A percentile compares a stretch with the other conserved stretches of the same genome.
phyloP scores from a whole-genome alignment of 768 basidiomycete species.

The Termitomyces sp. region DNA sequence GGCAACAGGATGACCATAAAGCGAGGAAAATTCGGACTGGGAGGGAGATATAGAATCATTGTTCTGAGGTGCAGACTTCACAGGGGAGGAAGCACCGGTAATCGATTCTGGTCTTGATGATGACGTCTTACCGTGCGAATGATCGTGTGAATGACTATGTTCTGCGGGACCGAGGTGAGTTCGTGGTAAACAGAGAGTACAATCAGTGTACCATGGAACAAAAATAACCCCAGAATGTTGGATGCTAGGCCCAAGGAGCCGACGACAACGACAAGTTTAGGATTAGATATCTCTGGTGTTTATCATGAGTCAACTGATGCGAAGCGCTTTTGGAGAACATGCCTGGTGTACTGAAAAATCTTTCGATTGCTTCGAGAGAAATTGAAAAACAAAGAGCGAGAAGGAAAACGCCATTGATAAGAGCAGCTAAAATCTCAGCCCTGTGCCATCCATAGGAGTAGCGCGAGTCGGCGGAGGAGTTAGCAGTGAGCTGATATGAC shows the following conservation, averaged over 20 bases:
- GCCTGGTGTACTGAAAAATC: conserved; percentile 87
- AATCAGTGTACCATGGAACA: conserved; percentile 81
- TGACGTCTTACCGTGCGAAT: conserved; percentile 37
- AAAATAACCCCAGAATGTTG: conserved; percentile 87
- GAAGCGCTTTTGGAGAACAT: conserved; percentile 13
- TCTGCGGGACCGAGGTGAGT: conserved; percentile 30
- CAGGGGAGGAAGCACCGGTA: conserved; percentile 23
- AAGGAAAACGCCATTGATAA: conserved; percentile 95
- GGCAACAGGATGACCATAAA: conserved; percentile 71
- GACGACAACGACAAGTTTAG: conserved; percentile 83
- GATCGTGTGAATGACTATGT: conserved; percentile 62
- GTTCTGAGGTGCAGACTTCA: conserved; percentile 16
- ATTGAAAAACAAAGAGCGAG: conserved; percentile 97
- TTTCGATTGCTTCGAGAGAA: conserved; percentile 82
- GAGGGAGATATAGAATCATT: conserved; percentile 25
- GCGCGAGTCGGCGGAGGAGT: conserved; percentile 53
- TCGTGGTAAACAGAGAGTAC: not conserved
- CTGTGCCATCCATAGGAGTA: conserved; percentile 99
- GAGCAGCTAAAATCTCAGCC: conserved; percentile 91
- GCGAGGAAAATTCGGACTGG: conserved; percentile 40
- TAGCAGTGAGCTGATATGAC: conserved; percentile 51
- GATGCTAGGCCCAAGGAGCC: conserved; percentile 85
- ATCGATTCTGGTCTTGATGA: conserved; percentile 21
- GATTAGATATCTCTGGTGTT: conserved; percentile 76
- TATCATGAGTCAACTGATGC: conserved; percentile 4